Base-by-base conservation (phyloP, 495 filamentous ascomycete species). In the Choiromyces venosus region DNA sequence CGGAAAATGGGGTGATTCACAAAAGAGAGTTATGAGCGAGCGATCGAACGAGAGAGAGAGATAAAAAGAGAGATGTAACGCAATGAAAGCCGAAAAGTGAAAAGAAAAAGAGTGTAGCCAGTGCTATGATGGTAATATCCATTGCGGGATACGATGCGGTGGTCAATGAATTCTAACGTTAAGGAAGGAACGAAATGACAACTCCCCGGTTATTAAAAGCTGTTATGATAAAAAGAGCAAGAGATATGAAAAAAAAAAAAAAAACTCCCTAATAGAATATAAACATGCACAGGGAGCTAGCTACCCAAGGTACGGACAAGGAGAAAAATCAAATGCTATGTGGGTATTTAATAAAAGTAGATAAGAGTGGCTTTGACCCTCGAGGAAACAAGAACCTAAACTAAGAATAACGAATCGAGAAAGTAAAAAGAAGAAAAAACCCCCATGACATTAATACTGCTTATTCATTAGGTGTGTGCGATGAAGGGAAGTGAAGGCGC, bases 321-420 rank as follows among this genome's bases (percentile, higher is more conserved):
- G 52, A 61, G 10, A 61, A 61, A 61, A 61, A 61, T 61, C 52
- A 61, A 18, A 61, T 61, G 52, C 52, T 61, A 61, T 61, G 52
- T 61, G 52, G 52, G 52, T 61, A 61, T 61, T 61, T 61, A 33
- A 61, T 61, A 18, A 61, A 61, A 16, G n/a, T 14, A 61, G 25
- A 61, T 29, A 33, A 14, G 12, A 14, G 3, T 61, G 25, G 52
- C 25, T 29, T 33, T 33, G 52, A 18, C 33, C 52, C 25, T 33
- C 12, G 1, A 29, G 25, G 52, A 61, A 29, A 61, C n/a, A 61
- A 61, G 25, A 29, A 33, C 25, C 52, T 61, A 33, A 56, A 56
- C 52, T 7, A 18, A 33, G 52, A 33, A 61, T 29, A 61, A 29
- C 25, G 25, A 33, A 61, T 61, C 25, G 25, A 33, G 52, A 61